Evolutionary conservation across 805 yeast species (phyloP), one percentile per base, ranked within the genome.

Genomic region (Metschnikowia bowlesiae): DNA sequence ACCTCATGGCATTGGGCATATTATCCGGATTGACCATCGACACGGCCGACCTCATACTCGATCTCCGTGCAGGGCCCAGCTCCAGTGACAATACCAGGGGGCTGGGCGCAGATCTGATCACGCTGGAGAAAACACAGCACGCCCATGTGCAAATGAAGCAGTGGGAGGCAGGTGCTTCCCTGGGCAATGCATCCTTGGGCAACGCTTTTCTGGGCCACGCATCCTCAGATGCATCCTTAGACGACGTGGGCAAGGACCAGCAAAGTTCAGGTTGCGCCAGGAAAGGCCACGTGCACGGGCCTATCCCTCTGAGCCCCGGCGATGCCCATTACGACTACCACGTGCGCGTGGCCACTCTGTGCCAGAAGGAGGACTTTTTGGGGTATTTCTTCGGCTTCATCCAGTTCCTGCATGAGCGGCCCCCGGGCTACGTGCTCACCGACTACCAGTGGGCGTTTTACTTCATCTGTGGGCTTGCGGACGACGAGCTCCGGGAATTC

Each of bases 401-500:
- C 29, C 29, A 44, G 28, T 37, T 44, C 22, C 35, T 37, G 35
- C 13, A n/a, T 5, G 32, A 30, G 28, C 18, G 18, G 30, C 47
- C 47, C 4, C 16, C 11, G 8, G 39, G 36, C 6, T 37, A 44
- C 18, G 16, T 18, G 31, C 40, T 44, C 41, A 30, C 40, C 3
- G 35, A 44, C 9, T 44, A 18, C 31, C 47, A 35, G 10, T 44
- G 40, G 47, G 47, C 33, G 14, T 44, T 37, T n/a, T 44, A 44
- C 30, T 44, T 44, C 11, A 29, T 37, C 30, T 28, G 41, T 22
- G 47, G 47, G 13, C 28, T 44, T 8, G 31, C 31, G 22, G 47
- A 44, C 16, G 6, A 18, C 10, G 36, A 44, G 9, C 36, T 44
- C 29, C 40, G 47, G 3, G 36, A 35, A 4, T 14, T 37, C 31